Base-by-base conservation (phyloP, 257 asterid species). In the Plantago ovata region DNA sequence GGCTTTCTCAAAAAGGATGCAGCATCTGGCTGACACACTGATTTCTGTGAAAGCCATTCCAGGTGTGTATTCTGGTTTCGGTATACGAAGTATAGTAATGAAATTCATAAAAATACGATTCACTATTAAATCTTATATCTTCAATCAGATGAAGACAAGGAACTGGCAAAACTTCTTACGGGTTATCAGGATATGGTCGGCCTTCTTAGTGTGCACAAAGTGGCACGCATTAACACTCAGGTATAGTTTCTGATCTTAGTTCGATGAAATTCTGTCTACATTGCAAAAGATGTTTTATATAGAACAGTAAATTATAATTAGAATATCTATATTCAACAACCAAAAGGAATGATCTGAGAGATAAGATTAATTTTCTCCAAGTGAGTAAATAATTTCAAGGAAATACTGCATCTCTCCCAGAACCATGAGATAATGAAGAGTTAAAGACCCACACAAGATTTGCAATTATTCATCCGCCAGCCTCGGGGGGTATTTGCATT, bases 101-200 rank as follows among this genome's bases (percentile, higher is more conserved):
- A 28, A 45, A 48, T 24, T 0, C 13, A 15, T 36, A 36, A 48
- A 66, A 56, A 63, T 39, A 16, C 13, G 38, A 55, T 58, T 36
- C 40, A 56, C 24, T n/a, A 69, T 52, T 60, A 33, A 56, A 43
- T 64, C 56, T 74, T 68, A 54, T 3, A 21, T 49, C 19, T 49
- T 21, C 13, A 38, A 67, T 53, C 81, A 93, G 98, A 89, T 60
- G 98, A 93, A 75, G 95, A 93, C 80, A 89, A 84, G 83, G 96
- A 89, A 64, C 78, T 93, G 69, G 94, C 94, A 12, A 84, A 84
- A 75, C 98, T 93, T 69, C 91, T 93, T 36, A 93, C 97, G 13
- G 97, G 97, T 64, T 93, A 93, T 71, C 84, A 79, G 69, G 98
- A 93, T 66, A 93, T 93, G 96, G 83, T 89, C 65, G 95, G 98